A percentile compares a stretch with the other conserved stretches of the same genome.
These are phyloP conservation scores for Pestalotiopsis sp. DNA, from an alignment of 2,329 filamentous ascomycete species.

Conservation along the genomic window DNA sequence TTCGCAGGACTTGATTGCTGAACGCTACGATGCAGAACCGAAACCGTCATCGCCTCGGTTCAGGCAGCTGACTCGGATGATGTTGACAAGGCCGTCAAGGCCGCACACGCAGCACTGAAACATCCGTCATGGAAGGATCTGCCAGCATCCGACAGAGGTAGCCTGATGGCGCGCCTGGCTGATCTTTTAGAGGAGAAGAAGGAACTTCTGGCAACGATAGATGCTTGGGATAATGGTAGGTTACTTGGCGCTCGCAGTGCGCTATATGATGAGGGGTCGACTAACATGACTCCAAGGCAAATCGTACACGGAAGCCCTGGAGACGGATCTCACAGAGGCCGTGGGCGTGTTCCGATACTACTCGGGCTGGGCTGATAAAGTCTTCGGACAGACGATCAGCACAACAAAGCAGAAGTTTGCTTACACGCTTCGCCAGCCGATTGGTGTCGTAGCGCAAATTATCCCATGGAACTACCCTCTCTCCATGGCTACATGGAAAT, in stretches of 20 bases:
- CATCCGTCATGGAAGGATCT: constrained; percentile 71
- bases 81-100: constrained; percentile 66
- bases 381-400: constrained; percentile 75
- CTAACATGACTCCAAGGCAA: constrained; percentile 45
- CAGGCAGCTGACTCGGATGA: constrained; percentile 66
- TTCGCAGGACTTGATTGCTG: not conserved
- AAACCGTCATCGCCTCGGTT: constrained; percentile 65
- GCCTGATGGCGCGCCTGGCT: constrained; percentile 70
- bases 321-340: constrained; percentile 59
- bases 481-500: constrained; percentile 74
- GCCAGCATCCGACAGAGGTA: constrained; percentile 65
- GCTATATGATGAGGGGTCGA: not conserved
- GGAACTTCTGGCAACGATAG: constrained; percentile 49
- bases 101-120: constrained; percentile 70
- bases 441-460: constrained; percentile 75
- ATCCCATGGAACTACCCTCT: constrained; percentile 59
- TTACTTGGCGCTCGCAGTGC: not conserved
- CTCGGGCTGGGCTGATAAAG: constrained; percentile 77
- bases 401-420: constrained; percentile 70
- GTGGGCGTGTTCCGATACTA: constrained; percentile 67
- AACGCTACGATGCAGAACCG: constrained; percentile 31
- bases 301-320: constrained; percentile 64
- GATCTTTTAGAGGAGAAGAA: constrained; percentile 69
- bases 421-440: constrained; percentile 73
- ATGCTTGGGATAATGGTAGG: constrained; percentile 79